Percentiles rank a stretch among this genome's conserved stretches.
phyloP scores from a whole-genome alignment of 2,329 filamentous ascomycete species.

The Simplicillium sp. region DNA sequence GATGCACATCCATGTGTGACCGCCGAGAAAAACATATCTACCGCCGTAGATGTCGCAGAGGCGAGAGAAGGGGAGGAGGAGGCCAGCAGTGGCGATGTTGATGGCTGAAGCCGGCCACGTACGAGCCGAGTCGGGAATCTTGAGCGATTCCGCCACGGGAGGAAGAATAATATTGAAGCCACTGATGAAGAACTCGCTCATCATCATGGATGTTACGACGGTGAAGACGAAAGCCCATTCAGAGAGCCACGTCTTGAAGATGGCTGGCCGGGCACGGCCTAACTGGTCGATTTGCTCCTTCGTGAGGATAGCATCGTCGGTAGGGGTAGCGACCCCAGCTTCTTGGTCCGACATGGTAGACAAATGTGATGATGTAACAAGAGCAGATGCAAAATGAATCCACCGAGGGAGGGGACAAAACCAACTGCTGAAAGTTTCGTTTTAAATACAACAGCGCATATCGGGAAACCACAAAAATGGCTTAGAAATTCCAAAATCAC shows the following conservation, averaged over 20 bases:
- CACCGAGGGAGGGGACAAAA: no score
- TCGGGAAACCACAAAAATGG: no score
- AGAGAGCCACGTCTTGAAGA: conserved; percentile 40
- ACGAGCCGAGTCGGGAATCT: conserved; percentile 50
- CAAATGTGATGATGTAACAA: no score
- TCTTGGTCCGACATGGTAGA: no score
- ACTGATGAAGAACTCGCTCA: conserved; percentile 66
- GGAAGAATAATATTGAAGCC: conserved; percentile 70
- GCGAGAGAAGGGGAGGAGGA: conserved; percentile 56
- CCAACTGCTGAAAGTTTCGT: no score
- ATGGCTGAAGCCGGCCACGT: conserved; percentile 59
- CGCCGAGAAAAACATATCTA: conserved; percentile 48
- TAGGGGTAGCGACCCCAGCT: no score
- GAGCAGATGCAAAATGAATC: no score
- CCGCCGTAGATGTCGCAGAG: conserved; percentile 55
- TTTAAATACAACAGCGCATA: no score
- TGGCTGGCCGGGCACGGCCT: conserved; percentile 50
- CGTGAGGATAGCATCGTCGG: conserved; percentile 4
- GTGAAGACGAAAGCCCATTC: conserved; percentile 56
- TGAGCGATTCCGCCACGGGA: conserved; percentile 47
- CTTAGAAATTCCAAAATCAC: no score
- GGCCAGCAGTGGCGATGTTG: conserved; percentile 44
- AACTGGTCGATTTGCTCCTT: conserved; percentile 44
- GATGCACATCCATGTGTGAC: conserved; percentile 53
- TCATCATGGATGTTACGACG: conserved; percentile 52